Conservation (phyloP, 352 stramenopile species). For the Blastocystis sp. region DNA sequence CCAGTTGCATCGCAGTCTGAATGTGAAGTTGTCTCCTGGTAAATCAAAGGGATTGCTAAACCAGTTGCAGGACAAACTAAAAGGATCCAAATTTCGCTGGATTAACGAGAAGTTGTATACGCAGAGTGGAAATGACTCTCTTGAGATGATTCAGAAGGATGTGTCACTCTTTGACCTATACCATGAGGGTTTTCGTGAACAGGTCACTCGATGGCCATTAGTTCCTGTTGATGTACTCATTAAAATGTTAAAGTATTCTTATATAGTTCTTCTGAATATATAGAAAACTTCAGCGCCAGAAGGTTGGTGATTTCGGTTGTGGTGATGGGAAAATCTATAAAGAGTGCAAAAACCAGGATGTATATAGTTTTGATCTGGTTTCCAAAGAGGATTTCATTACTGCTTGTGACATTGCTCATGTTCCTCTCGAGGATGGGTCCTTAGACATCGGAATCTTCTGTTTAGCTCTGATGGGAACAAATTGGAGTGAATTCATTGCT, state of each 20-base stretch:
- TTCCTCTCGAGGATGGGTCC: neutral
- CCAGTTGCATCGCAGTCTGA: conserved; percentile 16
- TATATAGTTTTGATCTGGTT: conserved; percentile 52
- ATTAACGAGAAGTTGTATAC: conserved; percentile 59
- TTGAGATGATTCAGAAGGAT: conserved; percentile 50
- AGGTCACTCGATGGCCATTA: conserved; percentile 43
- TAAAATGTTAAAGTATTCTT: conserved; percentile 2
- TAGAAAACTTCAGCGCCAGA: conserved; percentile 43
- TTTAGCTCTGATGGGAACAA: conserved; percentile 45
- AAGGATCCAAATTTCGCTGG: conserved; percentile 56
- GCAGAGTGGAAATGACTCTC: conserved; percentile 18
- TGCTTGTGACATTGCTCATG: conserved; percentile 53
- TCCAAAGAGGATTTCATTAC: conserved; percentile 27
- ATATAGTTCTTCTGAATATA: neutral
- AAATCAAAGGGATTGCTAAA: neutral
- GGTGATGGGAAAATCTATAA: conserved; percentile 56
- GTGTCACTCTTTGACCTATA: conserved; percentile 14
- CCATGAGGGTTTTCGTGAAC: conserved; percentile 37
- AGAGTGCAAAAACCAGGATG: conserved; percentile 20
- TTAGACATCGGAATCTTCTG: conserved; percentile 52
- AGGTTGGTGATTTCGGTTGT: conserved; percentile 53
- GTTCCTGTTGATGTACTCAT: conserved; percentile 55
- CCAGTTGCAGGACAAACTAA: conserved; percentile 38
- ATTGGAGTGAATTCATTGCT: conserved; percentile 50
- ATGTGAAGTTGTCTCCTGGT: neutral